phyloP scores from a whole-genome alignment of 2,329 filamentous ascomycete genomes.

The Coleophoma cylindrospora region DNA sequence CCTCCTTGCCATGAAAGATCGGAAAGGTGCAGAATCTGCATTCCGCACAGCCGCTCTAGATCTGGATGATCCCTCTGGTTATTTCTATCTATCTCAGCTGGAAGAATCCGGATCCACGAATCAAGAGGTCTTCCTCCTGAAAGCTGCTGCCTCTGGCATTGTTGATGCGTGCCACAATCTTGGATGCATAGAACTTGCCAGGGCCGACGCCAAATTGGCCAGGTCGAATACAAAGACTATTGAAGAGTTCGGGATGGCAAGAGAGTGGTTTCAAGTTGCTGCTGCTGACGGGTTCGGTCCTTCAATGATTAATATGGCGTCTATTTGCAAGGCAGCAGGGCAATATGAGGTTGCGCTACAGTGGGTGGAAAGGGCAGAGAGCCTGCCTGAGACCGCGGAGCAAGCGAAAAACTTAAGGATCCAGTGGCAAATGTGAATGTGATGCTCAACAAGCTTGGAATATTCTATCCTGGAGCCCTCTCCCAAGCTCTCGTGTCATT shows the following conservation, averaged over 20 bases:
- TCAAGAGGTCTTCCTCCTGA: conserved; percentile 19
- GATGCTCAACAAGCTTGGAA: no score
- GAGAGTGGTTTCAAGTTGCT: conserved; percentile 23
- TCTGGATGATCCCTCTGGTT: conserved; percentile 22
- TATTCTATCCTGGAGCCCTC: no score
- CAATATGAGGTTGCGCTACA: conserved; percentile 9
- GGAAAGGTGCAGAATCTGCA: conserved; percentile 11
- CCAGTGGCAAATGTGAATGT: not conserved
- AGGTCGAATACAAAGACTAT: conserved; percentile 4
- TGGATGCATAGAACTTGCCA: conserved; percentile 18
- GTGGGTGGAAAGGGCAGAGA: conserved; percentile 18
- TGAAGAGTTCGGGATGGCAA: conserved; percentile 20
- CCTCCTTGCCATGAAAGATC: conserved; percentile 9
- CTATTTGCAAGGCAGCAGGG: conserved; percentile 17
- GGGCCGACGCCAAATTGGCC: conserved; percentile 4
- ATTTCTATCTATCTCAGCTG: conserved; percentile 23
- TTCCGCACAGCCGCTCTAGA: conserved; percentile 25
- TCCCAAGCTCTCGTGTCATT: no score
- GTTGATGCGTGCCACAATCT: conserved; percentile 23
- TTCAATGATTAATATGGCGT: conserved; percentile 23
- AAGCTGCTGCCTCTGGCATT: conserved; percentile 24
- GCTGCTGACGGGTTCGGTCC: conserved; percentile 18
- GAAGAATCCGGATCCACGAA: conserved; percentile 9
- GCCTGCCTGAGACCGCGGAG: conserved; percentile 4
- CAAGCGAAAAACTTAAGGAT: conserved; percentile 3